Evolutionary conservation across 495 filamentous ascomycete genomes (phyloP).

Genomic region (Penicillium flavigenum): DNA sequence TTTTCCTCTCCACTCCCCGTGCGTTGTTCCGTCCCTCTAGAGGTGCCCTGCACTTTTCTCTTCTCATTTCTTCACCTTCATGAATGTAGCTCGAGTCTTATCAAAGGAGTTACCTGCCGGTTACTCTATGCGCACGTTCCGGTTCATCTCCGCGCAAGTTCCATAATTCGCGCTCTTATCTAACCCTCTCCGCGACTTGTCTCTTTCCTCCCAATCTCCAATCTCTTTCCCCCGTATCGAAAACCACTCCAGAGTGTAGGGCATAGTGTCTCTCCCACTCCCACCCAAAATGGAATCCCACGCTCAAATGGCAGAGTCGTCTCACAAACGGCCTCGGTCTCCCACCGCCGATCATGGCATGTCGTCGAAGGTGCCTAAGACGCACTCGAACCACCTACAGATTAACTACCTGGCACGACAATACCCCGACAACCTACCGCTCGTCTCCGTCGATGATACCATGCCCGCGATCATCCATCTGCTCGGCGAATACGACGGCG

Average conservation of each 20-base stretch:
- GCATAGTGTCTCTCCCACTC: constrained; percentile 3
- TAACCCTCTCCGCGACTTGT: constrained; percentile 6
- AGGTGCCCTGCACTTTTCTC: constrained; percentile 1
- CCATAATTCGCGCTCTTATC: constrained; percentile 10
- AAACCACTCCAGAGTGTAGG: background rate
- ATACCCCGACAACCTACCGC: constrained; percentile 58
- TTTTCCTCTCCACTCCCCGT: constrained; percentile 17
- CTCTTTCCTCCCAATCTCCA: background rate
- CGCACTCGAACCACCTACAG: constrained; percentile 58
- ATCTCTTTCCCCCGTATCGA: background rate
- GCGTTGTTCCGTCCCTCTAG: constrained; percentile 13
- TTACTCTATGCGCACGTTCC: constrained; percentile 16
- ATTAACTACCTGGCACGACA: constrained; percentile 82
- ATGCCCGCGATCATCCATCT: constrained; percentile 63
- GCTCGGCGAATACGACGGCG: constrained; percentile 77
- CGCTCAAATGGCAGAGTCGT: constrained; percentile 37
- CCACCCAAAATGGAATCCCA: constrained; percentile 40
- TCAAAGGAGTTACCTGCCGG: constrained; percentile 5
- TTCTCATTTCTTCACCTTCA: constrained; percentile 16
- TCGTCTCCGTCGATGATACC: constrained; percentile 58
- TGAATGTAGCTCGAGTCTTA: constrained; percentile 6
- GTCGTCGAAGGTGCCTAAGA: constrained; percentile 55
- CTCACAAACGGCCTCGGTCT: constrained; percentile 61
- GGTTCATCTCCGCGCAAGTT: constrained; percentile 18
- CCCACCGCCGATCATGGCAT: constrained; percentile 49